These are phyloP conservation scores for Magnusiomyces fungicola DNA, from an alignment of 1,139 yeast genomes.

Conservation along the genomic window DNA sequence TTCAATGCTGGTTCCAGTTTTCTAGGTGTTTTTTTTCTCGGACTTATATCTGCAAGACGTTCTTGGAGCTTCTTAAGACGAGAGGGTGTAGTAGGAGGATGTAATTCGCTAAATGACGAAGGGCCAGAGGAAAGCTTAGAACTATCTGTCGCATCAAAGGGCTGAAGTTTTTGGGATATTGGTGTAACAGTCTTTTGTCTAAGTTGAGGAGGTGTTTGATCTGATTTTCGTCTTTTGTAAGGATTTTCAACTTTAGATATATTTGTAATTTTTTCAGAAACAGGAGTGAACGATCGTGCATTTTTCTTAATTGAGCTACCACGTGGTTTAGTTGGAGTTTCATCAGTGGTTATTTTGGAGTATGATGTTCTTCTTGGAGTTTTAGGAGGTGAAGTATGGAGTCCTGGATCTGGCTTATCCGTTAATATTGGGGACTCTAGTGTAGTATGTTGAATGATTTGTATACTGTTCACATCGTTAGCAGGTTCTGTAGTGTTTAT, in stretches of 20 bases:
- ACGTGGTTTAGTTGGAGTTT: slow-evolving; percentile 1
- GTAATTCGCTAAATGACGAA: not conserved
- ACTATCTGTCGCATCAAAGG: not conserved
- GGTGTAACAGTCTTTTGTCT: not conserved
- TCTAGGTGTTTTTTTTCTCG: slow-evolving; percentile 5
- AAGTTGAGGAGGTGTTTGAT: slow-evolving; percentile 5
- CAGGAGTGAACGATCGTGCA: too few species aligned
- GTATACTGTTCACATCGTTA: too few species aligned
- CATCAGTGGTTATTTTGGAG: slow-evolving; percentile 1
- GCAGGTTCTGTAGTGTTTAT: too few species aligned
- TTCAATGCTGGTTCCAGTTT: not conserved
- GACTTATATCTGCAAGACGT: slow-evolving; percentile 10
- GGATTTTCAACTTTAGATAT: slow-evolving; percentile 4
- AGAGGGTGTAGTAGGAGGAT: slow-evolving; percentile 12
- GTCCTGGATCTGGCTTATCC: too few species aligned
- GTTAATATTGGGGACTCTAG: too few species aligned
- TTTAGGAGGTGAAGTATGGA: not conserved
- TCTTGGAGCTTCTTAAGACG: slow-evolving; percentile 8
- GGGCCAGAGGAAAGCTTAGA: too few species aligned
- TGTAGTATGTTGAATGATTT: too few species aligned
- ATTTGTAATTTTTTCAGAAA: not conserved
- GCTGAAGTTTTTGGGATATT: not conserved
- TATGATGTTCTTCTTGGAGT: not conserved
- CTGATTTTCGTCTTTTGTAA: not conserved
- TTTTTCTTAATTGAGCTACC: too few species aligned